These are phyloP conservation scores for Ogataea ganodermae DNA, from an alignment of 805 yeast species.

Conservation along the genomic window DNA sequence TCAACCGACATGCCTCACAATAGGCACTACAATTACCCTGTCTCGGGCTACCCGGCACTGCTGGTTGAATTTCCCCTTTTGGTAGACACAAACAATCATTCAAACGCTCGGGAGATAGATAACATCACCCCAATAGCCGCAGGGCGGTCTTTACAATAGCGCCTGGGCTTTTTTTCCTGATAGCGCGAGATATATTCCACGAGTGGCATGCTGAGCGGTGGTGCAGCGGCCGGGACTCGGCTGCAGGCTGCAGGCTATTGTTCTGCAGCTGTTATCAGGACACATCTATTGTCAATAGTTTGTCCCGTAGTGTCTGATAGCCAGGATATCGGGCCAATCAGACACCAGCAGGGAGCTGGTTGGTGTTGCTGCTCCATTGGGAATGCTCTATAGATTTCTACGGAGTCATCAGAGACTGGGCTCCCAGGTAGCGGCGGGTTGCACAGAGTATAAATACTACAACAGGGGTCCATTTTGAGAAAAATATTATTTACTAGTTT, in stretches of 20 bases:
- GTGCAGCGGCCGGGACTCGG: background rate
- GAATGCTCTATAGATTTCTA: slow-evolving; percentile 10
- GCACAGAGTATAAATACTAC: slow-evolving; percentile 5
- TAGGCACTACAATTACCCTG: too few species aligned
- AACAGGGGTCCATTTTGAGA: background rate
- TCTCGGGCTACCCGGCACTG: background rate
- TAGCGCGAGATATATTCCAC: background rate
- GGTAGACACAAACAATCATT: background rate
- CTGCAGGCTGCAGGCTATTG: background rate
- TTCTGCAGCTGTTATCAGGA: background rate
- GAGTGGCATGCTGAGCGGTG: background rate
- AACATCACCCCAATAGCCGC: background rate
- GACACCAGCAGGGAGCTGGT: background rate
- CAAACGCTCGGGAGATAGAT: background rate
- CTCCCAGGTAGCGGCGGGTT: too few species aligned
- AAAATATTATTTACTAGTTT: background rate
- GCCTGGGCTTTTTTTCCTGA: background rate
- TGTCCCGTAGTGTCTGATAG: slow-evolving; percentile 8
- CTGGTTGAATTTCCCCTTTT: background rate
- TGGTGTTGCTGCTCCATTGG: background rate
- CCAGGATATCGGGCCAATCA: slow-evolving; percentile 14
- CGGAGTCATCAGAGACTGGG: background rate
- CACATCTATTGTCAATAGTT: background rate
- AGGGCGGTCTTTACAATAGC: background rate
- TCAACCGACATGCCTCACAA: too few species aligned